These are phyloP conservation scores for Microdochium nivale DNA, from an alignment of 2,329 filamentous ascomycete genomes.

Conservation along the genomic window DNA sequence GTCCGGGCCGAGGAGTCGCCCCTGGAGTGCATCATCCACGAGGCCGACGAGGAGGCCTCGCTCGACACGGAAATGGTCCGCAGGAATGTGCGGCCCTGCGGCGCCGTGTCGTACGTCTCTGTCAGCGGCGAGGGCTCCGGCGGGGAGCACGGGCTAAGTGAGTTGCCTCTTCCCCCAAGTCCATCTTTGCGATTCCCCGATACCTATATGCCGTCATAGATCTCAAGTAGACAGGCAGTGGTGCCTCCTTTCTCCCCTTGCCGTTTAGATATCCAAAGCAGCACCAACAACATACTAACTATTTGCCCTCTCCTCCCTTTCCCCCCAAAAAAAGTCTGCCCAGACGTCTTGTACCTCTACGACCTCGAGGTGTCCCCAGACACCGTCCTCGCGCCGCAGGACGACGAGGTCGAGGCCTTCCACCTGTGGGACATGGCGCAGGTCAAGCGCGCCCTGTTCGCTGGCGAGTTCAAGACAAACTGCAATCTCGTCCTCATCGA, in stretches of 20 bases:
- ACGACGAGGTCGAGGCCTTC: slow-evolving; percentile 74
- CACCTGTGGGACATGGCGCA: slow-evolving; percentile 52
- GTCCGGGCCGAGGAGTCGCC: slow-evolving; percentile 54
- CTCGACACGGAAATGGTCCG: slow-evolving; percentile 48
- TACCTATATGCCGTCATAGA: too few species aligned
- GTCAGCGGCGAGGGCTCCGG: slow-evolving; percentile 53
- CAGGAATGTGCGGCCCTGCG: slow-evolving; percentile 39
- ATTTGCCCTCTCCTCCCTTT: too few species aligned
- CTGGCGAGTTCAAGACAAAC: slow-evolving; percentile 77
- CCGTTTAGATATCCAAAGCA: too few species aligned
- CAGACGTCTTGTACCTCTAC: slow-evolving; percentile 55
- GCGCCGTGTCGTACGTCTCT: slow-evolving; percentile 60
- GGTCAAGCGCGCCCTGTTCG: slow-evolving; percentile 52
- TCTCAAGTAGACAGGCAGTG: too few species aligned
- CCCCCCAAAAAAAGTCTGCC: slow-evolving; percentile 9
- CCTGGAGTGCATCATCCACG: slow-evolving; percentile 57
- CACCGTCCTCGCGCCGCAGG: slow-evolving; percentile 57
- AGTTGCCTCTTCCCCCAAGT: too few species aligned
- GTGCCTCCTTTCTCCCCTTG: too few species aligned
- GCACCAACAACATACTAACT: too few species aligned
- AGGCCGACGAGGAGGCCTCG: slow-evolving; percentile 64
- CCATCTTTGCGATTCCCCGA: too few species aligned
- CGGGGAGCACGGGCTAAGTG: slow-evolving; percentile 44
- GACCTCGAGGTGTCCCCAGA: slow-evolving; percentile 58
- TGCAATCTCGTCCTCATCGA: slow-evolving; percentile 71